These are phyloP conservation scores for Cutaneotrichosporon sp. DNA, from an alignment of 1,284 basidiomycete genomes.

Conservation along the genomic window DNA sequence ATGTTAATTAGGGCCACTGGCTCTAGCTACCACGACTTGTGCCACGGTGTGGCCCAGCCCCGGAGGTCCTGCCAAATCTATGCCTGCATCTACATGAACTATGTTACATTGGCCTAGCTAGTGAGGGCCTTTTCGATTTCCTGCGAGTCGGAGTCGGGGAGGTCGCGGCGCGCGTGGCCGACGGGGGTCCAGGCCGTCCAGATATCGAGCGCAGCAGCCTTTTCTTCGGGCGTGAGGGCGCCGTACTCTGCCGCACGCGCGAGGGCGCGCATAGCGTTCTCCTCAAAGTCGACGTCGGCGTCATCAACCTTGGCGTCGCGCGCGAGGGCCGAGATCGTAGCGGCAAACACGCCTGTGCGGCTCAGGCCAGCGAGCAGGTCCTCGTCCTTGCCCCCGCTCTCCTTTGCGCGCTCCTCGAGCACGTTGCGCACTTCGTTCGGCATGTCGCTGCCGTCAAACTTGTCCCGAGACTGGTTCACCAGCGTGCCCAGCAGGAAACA, in stretches of 20 bases:
- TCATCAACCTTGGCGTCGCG: constrained; percentile 63
- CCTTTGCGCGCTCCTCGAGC: constrained; percentile 25
- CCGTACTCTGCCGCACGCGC: constrained; percentile 40
- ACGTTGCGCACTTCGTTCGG: constrained; percentile 39
- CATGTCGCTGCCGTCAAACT: constrained; percentile 35
- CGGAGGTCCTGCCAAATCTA: no score
- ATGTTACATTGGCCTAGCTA: neutral
- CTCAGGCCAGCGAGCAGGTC: constrained; percentile 28
- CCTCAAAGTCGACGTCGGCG: constrained; percentile 70
- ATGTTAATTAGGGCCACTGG: no score
- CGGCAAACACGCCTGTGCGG: constrained; percentile 16
- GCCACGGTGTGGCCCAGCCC: no score
- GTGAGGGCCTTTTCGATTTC: neutral
- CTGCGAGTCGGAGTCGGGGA: constrained; percentile 32
- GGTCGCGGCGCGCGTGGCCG: constrained; percentile 32
- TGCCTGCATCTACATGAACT: neutral
- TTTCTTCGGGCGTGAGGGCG: constrained; percentile 39
- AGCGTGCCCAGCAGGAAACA: constrained; percentile 78
- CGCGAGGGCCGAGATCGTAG: constrained; percentile 44
- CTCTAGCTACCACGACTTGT: no score
- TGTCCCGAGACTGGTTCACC: constrained; percentile 61
- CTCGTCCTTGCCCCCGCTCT: constrained; percentile 21
- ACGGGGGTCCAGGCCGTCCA: constrained; percentile 34
- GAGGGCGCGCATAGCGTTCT: constrained; percentile 65
- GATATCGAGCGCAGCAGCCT: constrained; percentile 28